Percentiles rank a stretch among this genome's conserved stretches.
phyloP scores from a whole-genome alignment of 352 stramenopile genomes.

The Saprolegnia diclina region DNA sequence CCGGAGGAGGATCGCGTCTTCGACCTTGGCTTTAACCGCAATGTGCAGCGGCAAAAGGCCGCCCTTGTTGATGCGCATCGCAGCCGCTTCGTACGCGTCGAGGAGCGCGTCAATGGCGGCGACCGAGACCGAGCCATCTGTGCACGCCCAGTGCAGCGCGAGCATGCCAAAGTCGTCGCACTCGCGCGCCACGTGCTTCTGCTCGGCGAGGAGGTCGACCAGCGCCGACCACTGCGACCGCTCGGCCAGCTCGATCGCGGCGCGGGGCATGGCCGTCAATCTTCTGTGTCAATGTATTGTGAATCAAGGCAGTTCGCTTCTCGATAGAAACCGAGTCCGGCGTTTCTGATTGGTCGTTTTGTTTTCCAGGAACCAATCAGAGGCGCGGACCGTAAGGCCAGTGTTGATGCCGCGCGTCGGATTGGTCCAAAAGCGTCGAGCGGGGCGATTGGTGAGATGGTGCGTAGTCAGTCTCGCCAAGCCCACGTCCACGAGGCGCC shows the following conservation, averaged over 20 bases:
- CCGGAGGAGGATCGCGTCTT: constrained; percentile 55
- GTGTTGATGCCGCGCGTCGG: too few relatives aligned
- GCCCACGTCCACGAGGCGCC: too few relatives aligned
- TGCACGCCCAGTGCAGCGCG: constrained; percentile 80
- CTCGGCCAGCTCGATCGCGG: constrained; percentile 69
- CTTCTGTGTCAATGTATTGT: not conserved
- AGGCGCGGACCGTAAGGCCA: too few relatives aligned
- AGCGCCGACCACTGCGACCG: constrained; percentile 61
- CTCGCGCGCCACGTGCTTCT: constrained; percentile 55
- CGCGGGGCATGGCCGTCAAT: not conserved
- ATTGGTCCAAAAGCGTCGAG: too few relatives aligned
- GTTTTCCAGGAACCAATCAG: too few relatives aligned
- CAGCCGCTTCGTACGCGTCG: constrained; percentile 46
- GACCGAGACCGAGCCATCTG: constrained; percentile 56
- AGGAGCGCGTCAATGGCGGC: constrained; percentile 61
- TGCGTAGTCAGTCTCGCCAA: too few relatives aligned
- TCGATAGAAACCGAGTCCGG: too few relatives aligned
- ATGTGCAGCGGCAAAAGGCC: constrained; percentile 75
- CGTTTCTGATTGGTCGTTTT: too few relatives aligned
- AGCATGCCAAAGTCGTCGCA: constrained; percentile 85
- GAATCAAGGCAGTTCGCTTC: too few relatives aligned
- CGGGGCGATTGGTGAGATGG: too few relatives aligned
- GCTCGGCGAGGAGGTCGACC: constrained; percentile 45
- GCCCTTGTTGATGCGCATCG: constrained; percentile 67
- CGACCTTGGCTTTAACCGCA: constrained; percentile 65